A percentile compares a stretch with the other conserved stretches of the same genome.
These are phyloP conservation scores for Suhomyces vadensis DNA, from an alignment of 805 yeast species.

Conservation along the genomic window DNA sequence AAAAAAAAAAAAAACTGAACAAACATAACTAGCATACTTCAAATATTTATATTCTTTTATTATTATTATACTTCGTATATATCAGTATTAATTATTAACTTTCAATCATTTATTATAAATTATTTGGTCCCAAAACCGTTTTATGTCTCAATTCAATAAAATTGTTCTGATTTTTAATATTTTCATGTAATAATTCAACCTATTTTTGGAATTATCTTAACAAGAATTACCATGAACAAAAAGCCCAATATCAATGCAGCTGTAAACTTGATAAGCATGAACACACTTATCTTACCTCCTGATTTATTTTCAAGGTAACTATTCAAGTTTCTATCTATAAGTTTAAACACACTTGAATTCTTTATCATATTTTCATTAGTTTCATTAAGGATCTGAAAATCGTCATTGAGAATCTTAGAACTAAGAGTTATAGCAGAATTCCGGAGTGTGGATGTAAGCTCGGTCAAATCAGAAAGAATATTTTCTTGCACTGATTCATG, in stretches of 20 bases:
- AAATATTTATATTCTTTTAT: constrained; percentile 3
- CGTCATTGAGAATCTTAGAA: constrained; percentile 34
- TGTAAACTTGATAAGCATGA: constrained; percentile 36
- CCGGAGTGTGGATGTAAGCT: constrained; percentile 49
- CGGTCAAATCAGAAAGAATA: constrained; percentile 48
- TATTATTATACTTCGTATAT: constrained; percentile 6
- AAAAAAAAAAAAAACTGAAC: constrained; percentile 1
- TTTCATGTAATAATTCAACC: constrained; percentile 3
- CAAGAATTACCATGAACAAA: constrained; percentile 32
- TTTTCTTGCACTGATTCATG: constrained; percentile 50
- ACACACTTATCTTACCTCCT: constrained; percentile 42
- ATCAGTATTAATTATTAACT: constrained; percentile 9
- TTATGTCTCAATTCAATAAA: not conserved
- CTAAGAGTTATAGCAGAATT: constrained; percentile 47
- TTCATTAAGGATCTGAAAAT: constrained; percentile 31
- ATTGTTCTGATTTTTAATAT: not conserved
- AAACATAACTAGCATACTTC: constrained; percentile 6
- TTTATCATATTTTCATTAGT: constrained; percentile 37
- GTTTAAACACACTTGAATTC: constrained; percentile 30
- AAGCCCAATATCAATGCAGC: constrained; percentile 27
- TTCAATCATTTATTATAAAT: constrained; percentile 4
- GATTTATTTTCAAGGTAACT: constrained; percentile 39
- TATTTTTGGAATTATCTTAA: constrained; percentile 39
- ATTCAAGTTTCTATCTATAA: constrained; percentile 39
- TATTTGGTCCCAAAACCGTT: not conserved